Percentiles rank a stretch among this genome's conserved stretches.
Conservation (phyloP, 2,329 filamentous ascomycete genomes). For the Tolypocladium tundrense region DNA sequence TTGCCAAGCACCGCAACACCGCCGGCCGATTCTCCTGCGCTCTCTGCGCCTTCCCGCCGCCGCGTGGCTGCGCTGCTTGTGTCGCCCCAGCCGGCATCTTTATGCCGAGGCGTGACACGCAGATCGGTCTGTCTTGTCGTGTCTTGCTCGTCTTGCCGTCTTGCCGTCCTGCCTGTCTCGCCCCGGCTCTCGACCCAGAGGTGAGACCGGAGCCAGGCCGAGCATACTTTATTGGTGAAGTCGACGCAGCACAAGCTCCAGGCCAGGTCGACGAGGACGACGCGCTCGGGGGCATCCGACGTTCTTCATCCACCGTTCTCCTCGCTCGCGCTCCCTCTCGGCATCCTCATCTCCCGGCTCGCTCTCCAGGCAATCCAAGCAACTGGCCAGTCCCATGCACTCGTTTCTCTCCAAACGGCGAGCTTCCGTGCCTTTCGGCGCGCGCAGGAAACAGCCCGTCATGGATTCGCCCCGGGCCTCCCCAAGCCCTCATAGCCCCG, state of each 20-base stretch:
- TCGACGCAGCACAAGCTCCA: neutral
- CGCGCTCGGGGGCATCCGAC: neutral
- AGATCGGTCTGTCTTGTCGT: neutral
- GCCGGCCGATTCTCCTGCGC: neutral
- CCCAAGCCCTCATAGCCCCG: slow-evolving; percentile 18
- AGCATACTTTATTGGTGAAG: neutral
- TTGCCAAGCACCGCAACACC: neutral
- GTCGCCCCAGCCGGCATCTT: slow-evolving; percentile 11
- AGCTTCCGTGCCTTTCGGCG: neutral
- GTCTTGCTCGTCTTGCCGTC: neutral
- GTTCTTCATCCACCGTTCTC: neutral
- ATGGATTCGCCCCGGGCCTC: slow-evolving; percentile 11
- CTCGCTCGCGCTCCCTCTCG: neutral
- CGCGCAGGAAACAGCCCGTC: neutral
- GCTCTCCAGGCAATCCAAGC: neutral
- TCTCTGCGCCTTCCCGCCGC: slow-evolving; percentile 8
- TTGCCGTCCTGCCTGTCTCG: neutral
- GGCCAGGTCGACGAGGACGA: neutral
- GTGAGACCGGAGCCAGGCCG: neutral
- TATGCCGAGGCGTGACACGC: slow-evolving; percentile 7
- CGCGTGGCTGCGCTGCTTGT: slow-evolving; percentile 6
- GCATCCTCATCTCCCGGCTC: neutral
- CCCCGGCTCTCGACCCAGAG: neutral
- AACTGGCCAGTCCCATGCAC: neutral
- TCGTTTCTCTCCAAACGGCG: neutral